phyloP scores from a whole-genome alignment of 768 basidiomycete genomes.

The Pulveroboletus sp. region DNA sequence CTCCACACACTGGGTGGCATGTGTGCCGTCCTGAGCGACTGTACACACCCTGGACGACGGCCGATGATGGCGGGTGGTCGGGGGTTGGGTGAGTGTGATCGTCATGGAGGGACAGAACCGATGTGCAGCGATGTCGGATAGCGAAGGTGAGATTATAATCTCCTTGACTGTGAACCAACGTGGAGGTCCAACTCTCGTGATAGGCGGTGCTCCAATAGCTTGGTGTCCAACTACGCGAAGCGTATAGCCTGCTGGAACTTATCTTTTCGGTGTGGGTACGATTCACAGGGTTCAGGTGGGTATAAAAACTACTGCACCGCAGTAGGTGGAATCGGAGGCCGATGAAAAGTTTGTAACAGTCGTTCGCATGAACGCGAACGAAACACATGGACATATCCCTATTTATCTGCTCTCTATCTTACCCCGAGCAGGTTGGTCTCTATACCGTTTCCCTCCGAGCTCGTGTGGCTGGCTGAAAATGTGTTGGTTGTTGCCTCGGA shows the following conservation, averaged over 20 bases:
- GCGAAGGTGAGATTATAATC: constrained; percentile 10
- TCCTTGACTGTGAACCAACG: not conserved
- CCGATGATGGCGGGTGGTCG: not conserved
- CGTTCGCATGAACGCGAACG: not conserved
- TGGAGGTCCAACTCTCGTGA: not conserved
- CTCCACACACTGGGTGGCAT: not conserved
- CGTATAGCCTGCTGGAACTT: not conserved
- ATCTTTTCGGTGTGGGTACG: not conserved
- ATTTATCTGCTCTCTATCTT: constrained; percentile 1
- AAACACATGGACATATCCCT: not conserved
- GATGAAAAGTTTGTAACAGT: not conserved
- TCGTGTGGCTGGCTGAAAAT: not conserved
- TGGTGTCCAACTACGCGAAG: constrained; percentile 1
- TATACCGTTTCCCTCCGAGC: constrained; percentile 6
- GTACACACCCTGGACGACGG: constrained; percentile 3
- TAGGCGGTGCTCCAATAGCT: not conserved
- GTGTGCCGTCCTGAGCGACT: not conserved
- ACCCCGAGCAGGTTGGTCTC: not conserved
- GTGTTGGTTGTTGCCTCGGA: not conserved
- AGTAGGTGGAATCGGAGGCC: not conserved
- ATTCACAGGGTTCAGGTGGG: not conserved
- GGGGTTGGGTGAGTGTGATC: constrained; percentile 5
- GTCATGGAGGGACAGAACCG: constrained; percentile 11
- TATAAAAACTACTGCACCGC: not conserved
- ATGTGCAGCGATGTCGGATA: not conserved